These are phyloP conservation scores for Skeletonema tropicum DNA, from an alignment of 108 stramenopile genomes.

Conservation along the genomic window DNA sequence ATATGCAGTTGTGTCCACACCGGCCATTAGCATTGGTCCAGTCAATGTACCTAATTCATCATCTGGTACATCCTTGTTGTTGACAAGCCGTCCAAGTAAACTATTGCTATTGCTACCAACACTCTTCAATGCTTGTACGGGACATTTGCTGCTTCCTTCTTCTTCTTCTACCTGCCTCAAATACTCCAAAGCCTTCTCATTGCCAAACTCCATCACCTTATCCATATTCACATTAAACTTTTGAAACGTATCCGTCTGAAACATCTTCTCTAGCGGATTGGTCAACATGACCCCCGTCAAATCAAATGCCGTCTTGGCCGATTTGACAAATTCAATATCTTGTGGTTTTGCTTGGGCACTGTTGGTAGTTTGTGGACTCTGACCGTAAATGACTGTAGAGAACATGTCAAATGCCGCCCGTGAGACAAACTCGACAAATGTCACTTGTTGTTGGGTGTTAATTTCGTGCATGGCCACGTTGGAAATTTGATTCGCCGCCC, in stretches of 20 bases:
- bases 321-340: conserved; percentile 35
- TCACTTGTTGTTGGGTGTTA: conserved; percentile 10
- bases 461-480: conserved; percentile 23
- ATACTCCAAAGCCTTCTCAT: conserved; percentile 8
- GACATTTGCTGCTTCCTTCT: conserved; percentile 21
- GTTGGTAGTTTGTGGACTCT: conserved; percentile 30
- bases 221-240: conserved; percentile 33
- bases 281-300: conserved; percentile 17
- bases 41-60: conserved; percentile 28
- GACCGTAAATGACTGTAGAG: conserved; percentile 22
- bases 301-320: conserved; percentile 29
- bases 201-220: conserved; percentile 25
- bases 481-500: conserved; percentile 7
- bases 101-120: background rate
- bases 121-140: conserved; percentile 11
- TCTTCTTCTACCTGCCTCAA: background rate
- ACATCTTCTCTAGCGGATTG: conserved; percentile 29
- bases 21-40: conserved; percentile 36
- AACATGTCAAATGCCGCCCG: conserved; percentile 46
- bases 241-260: conserved; percentile 20
- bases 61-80: conserved; percentile 22
- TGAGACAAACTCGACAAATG: conserved; percentile 28
- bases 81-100: conserved; percentile 19
- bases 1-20: conserved; percentile 39
- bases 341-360: background rate